phyloP scores from a whole-genome alignment of 176 grass and related monocot genomes.

The Bromus sterilis region DNA sequence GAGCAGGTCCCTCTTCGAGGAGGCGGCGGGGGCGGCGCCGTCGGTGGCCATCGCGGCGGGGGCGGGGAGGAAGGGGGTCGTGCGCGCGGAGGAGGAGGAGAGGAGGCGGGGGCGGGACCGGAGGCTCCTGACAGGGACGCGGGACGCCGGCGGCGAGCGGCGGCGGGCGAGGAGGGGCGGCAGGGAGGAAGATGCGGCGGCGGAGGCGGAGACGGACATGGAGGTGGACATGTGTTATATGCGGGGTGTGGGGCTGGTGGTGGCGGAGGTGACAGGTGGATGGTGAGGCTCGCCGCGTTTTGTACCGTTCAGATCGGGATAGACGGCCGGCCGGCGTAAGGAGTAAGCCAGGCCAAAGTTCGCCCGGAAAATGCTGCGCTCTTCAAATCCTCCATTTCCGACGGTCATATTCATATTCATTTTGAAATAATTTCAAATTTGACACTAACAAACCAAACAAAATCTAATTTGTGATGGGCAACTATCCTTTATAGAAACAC shows the following conservation, averaged over 20 bases:
- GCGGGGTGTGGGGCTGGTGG: neutral
- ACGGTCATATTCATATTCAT: no score
- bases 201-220: conserved; percentile 21
- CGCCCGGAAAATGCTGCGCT: neutral
- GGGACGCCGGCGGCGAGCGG: conserved; percentile 2
- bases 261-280: conserved; percentile 9
- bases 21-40: conserved; percentile 9
- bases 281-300: conserved; percentile 2
- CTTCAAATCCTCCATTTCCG: neutral
- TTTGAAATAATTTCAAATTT: no score
- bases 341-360: neutral
- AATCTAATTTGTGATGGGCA: no score
- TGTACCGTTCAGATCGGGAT: conserved; percentile 54
- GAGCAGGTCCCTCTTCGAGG: conserved; percentile 32
- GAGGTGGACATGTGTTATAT: conserved; percentile 15
- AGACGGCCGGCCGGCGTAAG: conserved; percentile 33
- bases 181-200: neutral
- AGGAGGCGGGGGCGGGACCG: neutral
- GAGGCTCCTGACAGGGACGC: neutral
- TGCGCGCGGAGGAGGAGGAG: neutral
- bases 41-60: conserved; percentile 37
- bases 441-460: no score
- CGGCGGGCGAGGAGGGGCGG: neutral
- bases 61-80: neutral
- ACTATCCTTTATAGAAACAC: no score